Conservation (phyloP, 768 basidiomycete genomes). For the Tricholoma terreum region DNA sequence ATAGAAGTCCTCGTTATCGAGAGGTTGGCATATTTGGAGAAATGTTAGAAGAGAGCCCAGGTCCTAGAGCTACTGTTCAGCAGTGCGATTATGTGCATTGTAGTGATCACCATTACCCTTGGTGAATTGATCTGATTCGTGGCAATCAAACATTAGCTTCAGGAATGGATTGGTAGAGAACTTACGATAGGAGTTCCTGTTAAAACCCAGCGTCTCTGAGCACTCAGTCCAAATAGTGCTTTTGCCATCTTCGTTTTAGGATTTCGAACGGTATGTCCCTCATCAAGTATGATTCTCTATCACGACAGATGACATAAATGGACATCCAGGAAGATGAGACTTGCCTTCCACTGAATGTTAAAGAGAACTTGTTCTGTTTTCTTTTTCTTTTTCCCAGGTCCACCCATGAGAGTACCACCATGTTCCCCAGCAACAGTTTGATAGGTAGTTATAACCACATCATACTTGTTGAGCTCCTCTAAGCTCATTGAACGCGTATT, state of each 20-base stretch:
- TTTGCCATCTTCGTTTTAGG: constrained; percentile 81
- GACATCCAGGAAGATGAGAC: constrained; percentile 2
- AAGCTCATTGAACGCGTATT: constrained; percentile 56
- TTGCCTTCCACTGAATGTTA: constrained; percentile 77
- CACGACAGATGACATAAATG: not conserved
- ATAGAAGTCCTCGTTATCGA: constrained; percentile 83
- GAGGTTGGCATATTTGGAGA: constrained; percentile 77
- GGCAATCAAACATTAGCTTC: not conserved
- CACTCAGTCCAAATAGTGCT: constrained; percentile 59
- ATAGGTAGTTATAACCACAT: constrained; percentile 84
- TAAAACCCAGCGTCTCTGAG: constrained; percentile 76
- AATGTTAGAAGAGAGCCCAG: constrained; percentile 85
- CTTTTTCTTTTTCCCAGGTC: constrained; percentile 55
- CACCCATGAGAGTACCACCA: constrained; percentile 26
- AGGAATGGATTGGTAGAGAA: constrained; percentile 5
- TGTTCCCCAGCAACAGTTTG: constrained; percentile 64
- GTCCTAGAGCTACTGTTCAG: constrained; percentile 47
- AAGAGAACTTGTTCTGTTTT: constrained; percentile 59
- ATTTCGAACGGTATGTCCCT: constrained; percentile 87
- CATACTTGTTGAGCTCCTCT: constrained; percentile 59
- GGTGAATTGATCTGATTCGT: constrained; percentile 71
- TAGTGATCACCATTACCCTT: constrained; percentile 36
- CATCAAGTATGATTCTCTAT: constrained; percentile 80
- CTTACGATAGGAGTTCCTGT: constrained; percentile 89
- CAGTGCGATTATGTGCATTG: not conserved